Conservation (phyloP, 176 grass and related monocot species). For the Ampelocalamus luodianensis region DNA sequence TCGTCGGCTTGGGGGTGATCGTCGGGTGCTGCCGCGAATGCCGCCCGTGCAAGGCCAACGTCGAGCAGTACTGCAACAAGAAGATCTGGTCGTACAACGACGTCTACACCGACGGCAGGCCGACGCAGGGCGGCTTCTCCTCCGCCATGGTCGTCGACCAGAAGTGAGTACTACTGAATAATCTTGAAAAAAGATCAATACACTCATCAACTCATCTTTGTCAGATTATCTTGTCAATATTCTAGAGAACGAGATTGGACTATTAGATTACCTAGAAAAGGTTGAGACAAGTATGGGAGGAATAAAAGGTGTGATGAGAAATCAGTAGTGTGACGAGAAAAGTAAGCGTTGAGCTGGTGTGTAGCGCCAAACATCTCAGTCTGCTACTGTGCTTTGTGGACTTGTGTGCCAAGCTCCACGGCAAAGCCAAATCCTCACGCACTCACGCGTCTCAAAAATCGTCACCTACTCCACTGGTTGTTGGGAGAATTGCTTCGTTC, state of each 20-base stretch:
- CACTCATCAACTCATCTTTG: background rate
- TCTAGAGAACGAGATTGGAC: background rate
- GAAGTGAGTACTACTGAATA: constrained; percentile 61
- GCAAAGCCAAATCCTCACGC: background rate
- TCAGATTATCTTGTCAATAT: background rate
- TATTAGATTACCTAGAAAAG: constrained; percentile 8
- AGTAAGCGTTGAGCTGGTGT: background rate
- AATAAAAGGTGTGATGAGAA: background rate
- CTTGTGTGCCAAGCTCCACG: too few species aligned
- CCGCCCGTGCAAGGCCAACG: constrained; percentile 72
- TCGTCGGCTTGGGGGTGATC: constrained; percentile 74
- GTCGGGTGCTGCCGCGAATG: constrained; percentile 87
- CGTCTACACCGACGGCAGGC: constrained; percentile 80
- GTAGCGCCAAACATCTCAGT: too few species aligned
- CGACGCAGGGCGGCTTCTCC: constrained; percentile 86
- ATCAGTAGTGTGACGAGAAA: constrained; percentile 18
- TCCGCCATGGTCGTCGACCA: constrained; percentile 89
- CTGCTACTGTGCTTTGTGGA: too few species aligned
- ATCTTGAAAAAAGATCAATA: background rate
- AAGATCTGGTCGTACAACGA: constrained; percentile 96
- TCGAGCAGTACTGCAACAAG: constrained; percentile 98
- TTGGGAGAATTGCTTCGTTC: background rate
- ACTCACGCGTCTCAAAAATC: background rate
- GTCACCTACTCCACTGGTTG: constrained; percentile 43
- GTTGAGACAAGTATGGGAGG: background rate